Percentiles rank a stretch among this genome's conserved stretches.
phyloP scores from a whole-genome alignment of 2,329 filamentous ascomycete genomes.

The Sordariomycetes sp. region DNA sequence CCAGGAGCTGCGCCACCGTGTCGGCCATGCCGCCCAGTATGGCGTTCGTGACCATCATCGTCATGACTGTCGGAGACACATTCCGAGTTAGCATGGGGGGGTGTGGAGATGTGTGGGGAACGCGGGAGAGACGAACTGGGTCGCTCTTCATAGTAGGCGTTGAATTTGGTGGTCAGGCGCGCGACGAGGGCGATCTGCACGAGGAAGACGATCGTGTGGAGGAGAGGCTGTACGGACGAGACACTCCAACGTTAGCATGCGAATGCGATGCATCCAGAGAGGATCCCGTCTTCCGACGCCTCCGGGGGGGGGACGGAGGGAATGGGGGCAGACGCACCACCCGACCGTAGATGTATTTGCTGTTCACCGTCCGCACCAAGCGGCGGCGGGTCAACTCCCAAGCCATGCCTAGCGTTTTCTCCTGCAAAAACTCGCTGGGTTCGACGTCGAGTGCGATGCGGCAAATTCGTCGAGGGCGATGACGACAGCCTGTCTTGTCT shows the following conservation, averaged over 20 bases:
- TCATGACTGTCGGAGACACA: slow-evolving; percentile 55
- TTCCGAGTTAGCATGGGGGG: slow-evolving; percentile 2
- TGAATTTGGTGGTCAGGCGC: slow-evolving; percentile 77
- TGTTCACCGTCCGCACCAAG: slow-evolving; percentile 55
- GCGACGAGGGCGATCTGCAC: slow-evolving; percentile 82
- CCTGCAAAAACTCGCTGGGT: neutral
- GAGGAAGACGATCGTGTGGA: slow-evolving; percentile 76
- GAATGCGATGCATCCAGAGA: neutral
- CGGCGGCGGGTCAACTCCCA: slow-evolving; percentile 50
- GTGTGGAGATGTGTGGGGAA: neutral
- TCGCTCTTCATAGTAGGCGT: slow-evolving; percentile 83
- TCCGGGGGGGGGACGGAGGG: neutral
- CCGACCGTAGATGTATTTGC: slow-evolving; percentile 62
- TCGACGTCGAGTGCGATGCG: neutral
- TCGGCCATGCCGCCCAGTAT: slow-evolving; percentile 92
- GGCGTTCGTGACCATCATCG: slow-evolving; percentile 98
- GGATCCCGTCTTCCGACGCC: neutral
- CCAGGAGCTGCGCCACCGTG: slow-evolving; percentile 89
- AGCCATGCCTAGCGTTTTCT: slow-evolving; percentile 29
- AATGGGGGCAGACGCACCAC: slow-evolving; percentile 45
- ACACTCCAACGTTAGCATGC: neutral
- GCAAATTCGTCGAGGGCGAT: neutral
- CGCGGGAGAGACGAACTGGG: slow-evolving; percentile 47
- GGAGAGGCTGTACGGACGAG: slow-evolving; percentile 56
- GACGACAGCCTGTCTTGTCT: neutral